Conservation (phyloP, 1,284 basidiomycete species). For the Ustilago trichophora region DNA sequence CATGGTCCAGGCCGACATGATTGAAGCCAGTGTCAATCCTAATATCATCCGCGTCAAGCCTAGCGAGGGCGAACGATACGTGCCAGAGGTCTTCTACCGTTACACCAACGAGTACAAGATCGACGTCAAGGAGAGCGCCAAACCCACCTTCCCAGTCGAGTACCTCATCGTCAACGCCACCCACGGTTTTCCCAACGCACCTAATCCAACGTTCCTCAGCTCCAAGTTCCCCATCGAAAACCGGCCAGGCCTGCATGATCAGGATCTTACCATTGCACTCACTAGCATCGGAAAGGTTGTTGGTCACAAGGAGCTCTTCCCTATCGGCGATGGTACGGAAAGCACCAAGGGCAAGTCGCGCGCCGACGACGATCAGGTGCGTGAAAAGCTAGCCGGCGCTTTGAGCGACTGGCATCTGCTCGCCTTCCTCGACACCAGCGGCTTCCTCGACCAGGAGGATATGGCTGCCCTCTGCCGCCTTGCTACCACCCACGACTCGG, state of each 20-base stretch:
- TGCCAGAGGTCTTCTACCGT: constrained; percentile 99
- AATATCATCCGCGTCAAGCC: constrained; percentile 72
- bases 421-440: constrained; percentile 83
- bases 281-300: constrained; percentile 71
- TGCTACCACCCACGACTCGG: constrained; percentile 73
- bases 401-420: constrained; percentile 88
- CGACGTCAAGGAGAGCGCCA: constrained; percentile 97
- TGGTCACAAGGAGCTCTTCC: constrained; percentile 52
- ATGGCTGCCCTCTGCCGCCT: constrained; percentile 76
- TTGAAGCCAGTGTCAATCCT: constrained; percentile 95
- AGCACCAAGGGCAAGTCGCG: constrained; percentile 59
- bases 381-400: constrained; percentile 54
- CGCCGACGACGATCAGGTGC: constrained; percentile 46
- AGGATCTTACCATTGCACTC: constrained; percentile 78
- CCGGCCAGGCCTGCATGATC: constrained; percentile 85
- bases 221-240: constrained; percentile 86
- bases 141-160: constrained; percentile 97
- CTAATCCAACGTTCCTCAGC: constrained; percentile 79
- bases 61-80: constrained; percentile 84
- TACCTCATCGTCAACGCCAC: constrained; percentile 96
- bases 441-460: constrained; percentile 75
- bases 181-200: constrained; percentile 92
- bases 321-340: constrained; percentile 29
- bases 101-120: constrained; percentile 98
- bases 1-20: constrained; percentile 97